A percentile compares a stretch with the other conserved stretches of the same genome.
Conservation (phyloP, 202 grass and related monocot species). For the Saccharum hybrid region DNA sequence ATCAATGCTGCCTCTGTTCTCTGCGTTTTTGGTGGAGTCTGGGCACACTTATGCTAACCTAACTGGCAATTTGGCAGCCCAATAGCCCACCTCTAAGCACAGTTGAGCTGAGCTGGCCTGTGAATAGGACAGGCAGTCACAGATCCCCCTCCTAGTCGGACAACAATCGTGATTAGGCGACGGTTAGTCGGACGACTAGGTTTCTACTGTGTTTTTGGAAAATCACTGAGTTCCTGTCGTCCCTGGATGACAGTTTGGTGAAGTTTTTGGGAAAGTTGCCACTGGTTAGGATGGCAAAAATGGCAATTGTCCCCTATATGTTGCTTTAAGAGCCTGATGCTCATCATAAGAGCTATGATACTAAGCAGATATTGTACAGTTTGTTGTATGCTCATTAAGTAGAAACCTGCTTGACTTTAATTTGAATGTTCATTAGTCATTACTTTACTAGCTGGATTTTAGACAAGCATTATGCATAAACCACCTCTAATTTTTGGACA, state of each 20-base stretch:
- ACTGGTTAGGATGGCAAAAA: background rate
- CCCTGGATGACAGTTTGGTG: background rate
- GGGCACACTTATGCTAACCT: no score
- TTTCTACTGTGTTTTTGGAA: background rate
- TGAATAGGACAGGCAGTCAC: no score
- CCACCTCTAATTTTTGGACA: constrained; percentile 26
- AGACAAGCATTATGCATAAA: constrained; percentile 17
- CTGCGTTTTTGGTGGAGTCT: no score
- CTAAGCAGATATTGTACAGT: background rate
- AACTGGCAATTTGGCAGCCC: no score
- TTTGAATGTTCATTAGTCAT: constrained; percentile 5
- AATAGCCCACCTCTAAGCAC: no score
- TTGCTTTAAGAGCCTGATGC: background rate
- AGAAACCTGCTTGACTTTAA: constrained; percentile 17
- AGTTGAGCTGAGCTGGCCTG: no score
- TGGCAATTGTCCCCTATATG: background rate
- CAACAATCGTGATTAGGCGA: no score
- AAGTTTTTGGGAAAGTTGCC: background rate
- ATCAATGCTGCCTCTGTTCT: no score
- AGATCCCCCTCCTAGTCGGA: no score
- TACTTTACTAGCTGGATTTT: background rate
- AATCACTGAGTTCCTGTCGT: background rate
- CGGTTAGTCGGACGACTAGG: no score
- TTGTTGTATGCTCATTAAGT: background rate
- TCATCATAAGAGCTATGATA: background rate